A percentile compares a stretch with the other conserved stretches of the same genome.
Evolutionary conservation across 306 rosid genomes (phyloP).

Genomic region (Macrotyloma uniflorum): DNA sequence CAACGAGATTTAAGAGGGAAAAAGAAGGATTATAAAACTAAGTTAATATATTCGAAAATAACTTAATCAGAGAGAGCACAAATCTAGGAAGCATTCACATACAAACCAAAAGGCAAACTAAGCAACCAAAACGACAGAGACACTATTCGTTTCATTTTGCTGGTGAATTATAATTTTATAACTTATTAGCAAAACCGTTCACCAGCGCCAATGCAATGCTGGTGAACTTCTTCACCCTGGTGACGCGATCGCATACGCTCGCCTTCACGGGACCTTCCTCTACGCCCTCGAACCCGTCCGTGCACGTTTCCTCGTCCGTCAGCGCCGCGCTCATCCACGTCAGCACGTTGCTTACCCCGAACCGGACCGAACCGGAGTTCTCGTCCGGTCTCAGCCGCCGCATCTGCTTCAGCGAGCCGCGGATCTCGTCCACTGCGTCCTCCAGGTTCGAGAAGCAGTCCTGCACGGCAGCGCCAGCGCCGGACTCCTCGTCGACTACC

Average conservation of each 20-base stretch:
- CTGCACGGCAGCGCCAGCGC: constrained; percentile 57
- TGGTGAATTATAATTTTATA: background rate
- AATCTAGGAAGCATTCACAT: background rate
- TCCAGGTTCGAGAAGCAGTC: constrained; percentile 69
- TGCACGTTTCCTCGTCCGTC: constrained; percentile 81
- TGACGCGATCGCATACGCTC: constrained; percentile 47
- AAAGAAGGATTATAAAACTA: background rate
- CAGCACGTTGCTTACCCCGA: constrained; percentile 80
- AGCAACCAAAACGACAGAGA: background rate
- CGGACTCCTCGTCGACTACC: constrained; percentile 15
- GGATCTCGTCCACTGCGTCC: constrained; percentile 67
- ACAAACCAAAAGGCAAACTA: background rate
- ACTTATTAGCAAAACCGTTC: constrained; percentile 48
- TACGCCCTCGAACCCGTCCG: constrained; percentile 74
- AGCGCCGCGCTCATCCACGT: constrained; percentile 96
- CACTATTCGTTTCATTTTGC: background rate
- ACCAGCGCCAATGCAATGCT: constrained; percentile 79
- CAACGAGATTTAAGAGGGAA: background rate
- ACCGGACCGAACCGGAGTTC: constrained; percentile 45
- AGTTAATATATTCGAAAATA: background rate
- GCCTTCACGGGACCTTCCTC: constrained; percentile 53
- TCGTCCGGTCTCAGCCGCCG: constrained; percentile 34
- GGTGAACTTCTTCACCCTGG: constrained; percentile 59
- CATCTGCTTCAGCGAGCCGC: constrained; percentile 75
- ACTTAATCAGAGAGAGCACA: background rate